A percentile compares a stretch with the other conserved stretches of the same genome.
Conservation (phyloP, 2,329 filamentous ascomycete genomes). For the Hypocrella siamensis region DNA sequence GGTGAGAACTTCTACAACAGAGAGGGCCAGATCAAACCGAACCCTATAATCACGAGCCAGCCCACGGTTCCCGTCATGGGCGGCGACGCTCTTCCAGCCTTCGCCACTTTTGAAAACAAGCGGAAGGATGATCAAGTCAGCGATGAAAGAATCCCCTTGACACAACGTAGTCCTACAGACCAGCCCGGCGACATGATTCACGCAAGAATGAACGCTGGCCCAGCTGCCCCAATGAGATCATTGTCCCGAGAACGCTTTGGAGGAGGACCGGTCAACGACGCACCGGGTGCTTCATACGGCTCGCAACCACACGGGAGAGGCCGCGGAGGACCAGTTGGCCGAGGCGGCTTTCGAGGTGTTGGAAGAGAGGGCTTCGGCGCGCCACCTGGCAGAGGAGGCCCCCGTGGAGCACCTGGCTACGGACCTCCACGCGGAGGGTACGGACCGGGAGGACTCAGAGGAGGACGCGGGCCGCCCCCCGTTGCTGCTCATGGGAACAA, state of each 20-base stretch:
- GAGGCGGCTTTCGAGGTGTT: constrained; percentile 26
- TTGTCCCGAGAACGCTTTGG: constrained; percentile 48
- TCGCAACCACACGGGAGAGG: constrained; percentile 39
- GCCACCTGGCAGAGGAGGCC: constrained; percentile 23
- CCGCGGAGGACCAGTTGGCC: constrained; percentile 22
- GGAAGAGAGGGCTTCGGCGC: constrained; percentile 28
- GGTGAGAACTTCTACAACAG: constrained; percentile 80
- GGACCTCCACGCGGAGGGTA: constrained; percentile 17
- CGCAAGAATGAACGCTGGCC: constrained; percentile 17
- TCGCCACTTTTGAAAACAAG: constrained; percentile 54
- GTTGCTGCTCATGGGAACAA: constrained; percentile 21
- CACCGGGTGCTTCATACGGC: constrained; percentile 28
- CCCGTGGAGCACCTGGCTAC: constrained; percentile 19
- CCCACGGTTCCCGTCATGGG: constrained; percentile 40
- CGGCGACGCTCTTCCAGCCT: constrained; percentile 32
- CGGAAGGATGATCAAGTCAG: constrained; percentile 44
- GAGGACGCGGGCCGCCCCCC: constrained; percentile 17
- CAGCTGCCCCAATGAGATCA: constrained; percentile 20
- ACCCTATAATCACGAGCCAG: constrained; percentile 27
- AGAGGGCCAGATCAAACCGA: constrained; percentile 38
- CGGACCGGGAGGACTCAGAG: constrained; percentile 11
- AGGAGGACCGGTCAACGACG: constrained; percentile 37
- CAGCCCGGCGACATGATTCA: constrained; percentile 24
- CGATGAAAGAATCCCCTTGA: constrained; percentile 59
- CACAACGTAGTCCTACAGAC: constrained; percentile 45